Evolutionary conservation across 2,329 filamentous ascomycete species (phyloP).

Genomic region (Xylariaceae sp.): DNA sequence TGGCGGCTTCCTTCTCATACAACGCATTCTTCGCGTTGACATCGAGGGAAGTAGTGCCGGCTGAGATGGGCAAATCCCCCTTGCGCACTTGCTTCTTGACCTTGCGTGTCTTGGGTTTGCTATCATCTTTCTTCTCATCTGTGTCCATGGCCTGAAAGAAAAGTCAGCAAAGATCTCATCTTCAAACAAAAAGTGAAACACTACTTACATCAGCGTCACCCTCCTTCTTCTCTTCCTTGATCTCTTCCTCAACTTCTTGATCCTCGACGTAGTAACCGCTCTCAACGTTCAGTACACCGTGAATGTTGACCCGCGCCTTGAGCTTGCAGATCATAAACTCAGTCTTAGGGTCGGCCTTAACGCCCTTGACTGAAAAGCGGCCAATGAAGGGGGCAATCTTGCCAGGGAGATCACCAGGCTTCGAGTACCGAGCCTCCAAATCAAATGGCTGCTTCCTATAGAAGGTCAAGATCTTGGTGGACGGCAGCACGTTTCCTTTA

Average conservation of each 20-base stretch:
- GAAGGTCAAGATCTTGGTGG: constrained; percentile 98
- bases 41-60: constrained; percentile 79
- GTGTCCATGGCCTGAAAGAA: constrained; percentile 76
- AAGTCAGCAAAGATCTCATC: neutral
- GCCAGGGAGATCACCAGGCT: constrained; percentile 80
- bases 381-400: constrained; percentile 95
- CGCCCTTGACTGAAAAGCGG: constrained; percentile 94
- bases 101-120: constrained; percentile 79
- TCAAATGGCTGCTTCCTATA: constrained; percentile 98
- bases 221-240: constrained; percentile 64
- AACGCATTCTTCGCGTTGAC: constrained; percentile 60
- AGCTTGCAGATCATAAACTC: constrained; percentile 99
- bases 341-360: constrained; percentile 87
- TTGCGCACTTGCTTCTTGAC: constrained; percentile 99
- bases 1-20: constrained; percentile 77
- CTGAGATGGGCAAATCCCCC: constrained; percentile 84
- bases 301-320: constrained; percentile 93
- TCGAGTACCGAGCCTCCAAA: constrained; percentile 88
- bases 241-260: constrained; percentile 90
- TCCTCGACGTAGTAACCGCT: constrained; percentile 98
- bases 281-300: constrained; percentile 94
- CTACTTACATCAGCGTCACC: constrained; percentile 68
- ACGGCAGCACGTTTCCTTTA: constrained; percentile 93
- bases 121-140: constrained; percentile 61
- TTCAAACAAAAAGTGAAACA: neutral